Evolutionary conservation across 352 stramenopile species (phyloP).

Genomic region (Phytopythium mirpurense): DNA sequence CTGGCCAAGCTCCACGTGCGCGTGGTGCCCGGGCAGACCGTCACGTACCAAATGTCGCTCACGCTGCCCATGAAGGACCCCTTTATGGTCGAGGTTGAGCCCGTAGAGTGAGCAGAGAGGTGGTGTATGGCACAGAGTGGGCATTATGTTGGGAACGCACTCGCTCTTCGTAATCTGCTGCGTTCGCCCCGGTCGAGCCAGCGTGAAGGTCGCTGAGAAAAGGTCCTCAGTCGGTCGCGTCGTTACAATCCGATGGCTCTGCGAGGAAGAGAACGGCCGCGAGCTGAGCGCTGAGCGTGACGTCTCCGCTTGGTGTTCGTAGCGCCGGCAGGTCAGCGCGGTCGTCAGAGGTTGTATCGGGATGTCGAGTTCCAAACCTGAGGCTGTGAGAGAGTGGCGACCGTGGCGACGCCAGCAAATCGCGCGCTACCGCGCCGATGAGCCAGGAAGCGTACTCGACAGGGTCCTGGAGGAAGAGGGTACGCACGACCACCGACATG

Average conservation of each 20-base stretch:
- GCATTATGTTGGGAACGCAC: no score
- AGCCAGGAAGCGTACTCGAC: slow-evolving; percentile 41
- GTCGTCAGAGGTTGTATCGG: slow-evolving; percentile 24
- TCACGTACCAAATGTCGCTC: slow-evolving; percentile 27
- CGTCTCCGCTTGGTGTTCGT: slow-evolving; percentile 22
- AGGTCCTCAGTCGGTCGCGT: not conserved
- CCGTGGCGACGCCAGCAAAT: slow-evolving; percentile 24
- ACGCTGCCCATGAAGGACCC: slow-evolving; percentile 21
- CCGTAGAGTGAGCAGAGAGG: no score
- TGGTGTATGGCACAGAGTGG: no score
- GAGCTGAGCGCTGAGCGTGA: slow-evolving; percentile 39
- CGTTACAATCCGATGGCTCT: not conserved
- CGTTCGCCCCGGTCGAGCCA: no score
- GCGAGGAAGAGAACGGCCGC: slow-evolving; percentile 38
- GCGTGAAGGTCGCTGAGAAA: no score
- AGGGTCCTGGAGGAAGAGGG: slow-evolving; percentile 33
- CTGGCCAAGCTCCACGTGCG: slow-evolving; percentile 31
- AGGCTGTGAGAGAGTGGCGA: not conserved
- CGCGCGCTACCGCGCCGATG: slow-evolving; percentile 28
- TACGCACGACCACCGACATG: slow-evolving; percentile 23
- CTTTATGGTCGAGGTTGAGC: slow-evolving; percentile 11
- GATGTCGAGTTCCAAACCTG: not conserved
- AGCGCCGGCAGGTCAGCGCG: not conserved
- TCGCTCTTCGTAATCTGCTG: no score
- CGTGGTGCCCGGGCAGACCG: slow-evolving; percentile 11